These are phyloP conservation scores for Dictyostelium firmibasis DNA, from an alignment of 78 protist genomes.

Conservation along the genomic window DNA sequence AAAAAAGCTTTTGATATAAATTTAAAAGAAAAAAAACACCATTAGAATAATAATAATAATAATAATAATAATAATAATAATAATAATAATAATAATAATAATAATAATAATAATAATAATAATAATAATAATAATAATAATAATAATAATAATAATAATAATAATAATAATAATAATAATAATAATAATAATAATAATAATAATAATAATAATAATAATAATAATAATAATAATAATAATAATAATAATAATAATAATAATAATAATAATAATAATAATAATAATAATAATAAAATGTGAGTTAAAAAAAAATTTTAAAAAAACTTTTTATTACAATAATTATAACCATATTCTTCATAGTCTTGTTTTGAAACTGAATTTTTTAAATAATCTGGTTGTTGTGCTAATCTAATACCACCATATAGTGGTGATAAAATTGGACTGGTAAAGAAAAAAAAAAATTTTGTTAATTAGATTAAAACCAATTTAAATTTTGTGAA, in stretches of 20 bases:
- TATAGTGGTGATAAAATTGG: slow-evolving; percentile 58
- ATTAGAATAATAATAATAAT: neutral
- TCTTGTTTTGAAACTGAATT: slow-evolving; percentile 51
- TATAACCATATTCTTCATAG: slow-evolving; percentile 69
- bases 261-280: no score
- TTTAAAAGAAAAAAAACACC: slow-evolving; percentile 55
- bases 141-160: neutral
- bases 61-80: neutral
- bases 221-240: no score
- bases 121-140: no score
- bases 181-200: no score
- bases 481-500: neutral
- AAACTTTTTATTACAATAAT: slow-evolving; percentile 23
- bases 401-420: slow-evolving; percentile 64
- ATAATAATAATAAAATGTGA: neutral
- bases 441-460: neutral
- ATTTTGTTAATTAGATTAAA: neutral
- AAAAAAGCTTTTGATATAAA: slow-evolving; percentile 25
- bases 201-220: no score
- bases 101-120: no score
- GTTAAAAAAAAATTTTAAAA: neutral
- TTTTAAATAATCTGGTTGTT: slow-evolving; percentile 42
- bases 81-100: no score
- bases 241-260: no score
- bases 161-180: no score